Conservation (phyloP, 768 basidiomycete genomes). For the Paxillus involutus region DNA sequence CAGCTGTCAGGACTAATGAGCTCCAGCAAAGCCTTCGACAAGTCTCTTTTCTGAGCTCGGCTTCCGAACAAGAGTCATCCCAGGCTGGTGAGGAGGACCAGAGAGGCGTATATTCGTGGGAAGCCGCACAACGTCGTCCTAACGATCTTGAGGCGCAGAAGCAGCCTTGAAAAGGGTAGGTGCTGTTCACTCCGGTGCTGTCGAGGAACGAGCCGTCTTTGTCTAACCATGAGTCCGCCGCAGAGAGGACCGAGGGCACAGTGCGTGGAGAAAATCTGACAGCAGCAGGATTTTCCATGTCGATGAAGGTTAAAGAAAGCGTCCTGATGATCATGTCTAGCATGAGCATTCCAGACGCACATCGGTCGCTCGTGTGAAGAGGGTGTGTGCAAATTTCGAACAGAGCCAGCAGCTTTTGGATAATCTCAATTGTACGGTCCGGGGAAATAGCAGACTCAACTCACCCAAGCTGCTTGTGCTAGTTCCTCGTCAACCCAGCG, state of each 20-base stretch:
- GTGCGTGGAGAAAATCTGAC: constrained; percentile 47
- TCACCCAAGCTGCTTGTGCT: constrained; percentile 76
- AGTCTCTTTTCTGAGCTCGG: constrained; percentile 68
- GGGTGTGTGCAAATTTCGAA: constrained; percentile 77
- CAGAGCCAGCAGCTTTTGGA: constrained; percentile 57
- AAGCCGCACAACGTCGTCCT: constrained; percentile 48
- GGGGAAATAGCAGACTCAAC: constrained; percentile 13
- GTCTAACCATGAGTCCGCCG: constrained; percentile 10
- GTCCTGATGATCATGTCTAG: constrained; percentile 69
- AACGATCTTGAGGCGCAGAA: constrained; percentile 53
- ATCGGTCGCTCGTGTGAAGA: constrained; percentile 50
- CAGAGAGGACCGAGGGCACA: constrained; percentile 45
- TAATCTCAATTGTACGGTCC: constrained; percentile 8
- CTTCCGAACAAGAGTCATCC: constrained; percentile 55
- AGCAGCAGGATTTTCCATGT: constrained; percentile 53
- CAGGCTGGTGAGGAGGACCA: constrained; percentile 70
- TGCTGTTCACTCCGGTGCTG: not conserved
- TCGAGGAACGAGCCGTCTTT: not conserved
- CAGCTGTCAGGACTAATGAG: constrained; percentile 60
- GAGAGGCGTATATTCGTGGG: constrained; percentile 53
- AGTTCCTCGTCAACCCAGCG: constrained; percentile 74
- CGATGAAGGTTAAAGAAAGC: constrained; percentile 58
- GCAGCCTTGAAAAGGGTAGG: constrained; percentile 34
- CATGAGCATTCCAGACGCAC: constrained; percentile 54
- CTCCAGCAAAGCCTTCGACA: constrained; percentile 77